Conservation (phyloP, 2,329 filamentous ascomycete species). For the Fusarium irregulare region DNA sequence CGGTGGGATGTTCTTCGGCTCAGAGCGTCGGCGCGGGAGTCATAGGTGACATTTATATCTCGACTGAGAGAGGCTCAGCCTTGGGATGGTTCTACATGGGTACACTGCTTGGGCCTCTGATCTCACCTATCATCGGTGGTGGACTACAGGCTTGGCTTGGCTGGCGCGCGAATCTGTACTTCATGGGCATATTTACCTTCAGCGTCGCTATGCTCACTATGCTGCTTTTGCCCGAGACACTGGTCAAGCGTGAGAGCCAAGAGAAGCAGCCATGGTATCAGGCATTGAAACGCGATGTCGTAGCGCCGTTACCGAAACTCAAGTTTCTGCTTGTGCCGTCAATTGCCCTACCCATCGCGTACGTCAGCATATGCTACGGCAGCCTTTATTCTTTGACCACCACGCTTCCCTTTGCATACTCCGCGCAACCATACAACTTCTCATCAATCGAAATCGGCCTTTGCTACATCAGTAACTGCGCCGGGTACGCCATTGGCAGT, state of each 20-base stretch:
- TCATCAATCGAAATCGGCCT: conserved; percentile 3
- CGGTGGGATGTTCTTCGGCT: background rate
- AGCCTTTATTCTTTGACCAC: conserved; percentile 4
- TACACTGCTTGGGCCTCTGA: conserved; percentile 12
- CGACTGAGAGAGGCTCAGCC: conserved; percentile 15
- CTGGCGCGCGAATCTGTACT: background rate
- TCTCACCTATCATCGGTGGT: conserved; percentile 1
- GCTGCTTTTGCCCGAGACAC: background rate
- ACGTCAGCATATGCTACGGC: conserved; percentile 6
- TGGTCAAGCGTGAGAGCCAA: background rate
- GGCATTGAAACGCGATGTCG: background rate
- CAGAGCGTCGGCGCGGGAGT: conserved; percentile 1
- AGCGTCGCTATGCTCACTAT: background rate
- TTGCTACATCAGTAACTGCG: conserved; percentile 4
- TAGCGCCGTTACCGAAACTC: background rate
- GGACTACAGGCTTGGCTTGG: background rate
- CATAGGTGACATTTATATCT: conserved; percentile 17
- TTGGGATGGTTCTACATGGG: conserved; percentile 22
- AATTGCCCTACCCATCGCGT: background rate
- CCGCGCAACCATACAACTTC: background rate
- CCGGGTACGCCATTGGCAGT: conserved; percentile 1
- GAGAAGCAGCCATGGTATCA: background rate
- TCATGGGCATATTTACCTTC: conserved; percentile 6
- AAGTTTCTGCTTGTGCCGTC: background rate
- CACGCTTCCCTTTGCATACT: background rate